Percentiles rank a stretch among this genome's conserved stretches.
Conservation (phyloP, 306 rosid species). For the Amphicarpaea edgeworthii region DNA sequence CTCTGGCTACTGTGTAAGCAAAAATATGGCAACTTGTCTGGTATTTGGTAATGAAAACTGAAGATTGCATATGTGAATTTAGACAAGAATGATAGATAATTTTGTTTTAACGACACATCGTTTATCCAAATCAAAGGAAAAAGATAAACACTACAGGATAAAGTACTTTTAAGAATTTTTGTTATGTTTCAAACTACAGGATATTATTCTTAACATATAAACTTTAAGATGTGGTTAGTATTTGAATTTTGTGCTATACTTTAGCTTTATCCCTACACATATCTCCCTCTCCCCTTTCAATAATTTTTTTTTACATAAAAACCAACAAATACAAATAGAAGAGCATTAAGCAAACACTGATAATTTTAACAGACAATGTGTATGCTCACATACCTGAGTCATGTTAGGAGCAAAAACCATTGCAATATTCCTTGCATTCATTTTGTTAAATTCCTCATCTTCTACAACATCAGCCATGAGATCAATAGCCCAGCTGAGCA, state of each 20-base stretch:
- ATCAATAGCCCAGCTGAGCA: constrained; percentile 87
- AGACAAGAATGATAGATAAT: background rate
- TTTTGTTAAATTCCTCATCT: constrained; percentile 86
- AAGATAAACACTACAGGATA: background rate
- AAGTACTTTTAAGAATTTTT: background rate
- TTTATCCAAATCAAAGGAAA: no score
- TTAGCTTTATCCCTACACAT: background rate
- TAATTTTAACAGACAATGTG: background rate
- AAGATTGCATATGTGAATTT: background rate
- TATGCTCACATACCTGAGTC: constrained; percentile 81
- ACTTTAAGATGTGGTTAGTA: background rate
- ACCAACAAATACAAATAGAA: background rate
- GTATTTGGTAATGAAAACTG: constrained; percentile 3
- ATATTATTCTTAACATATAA: background rate
- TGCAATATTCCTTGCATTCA: constrained; percentile 93
- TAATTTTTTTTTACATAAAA: background rate
- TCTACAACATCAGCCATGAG: constrained; percentile 96
- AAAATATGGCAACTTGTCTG: constrained; percentile 7
- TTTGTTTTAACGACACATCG: no score
- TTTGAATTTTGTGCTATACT: background rate
- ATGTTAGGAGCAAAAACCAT: constrained; percentile 99
- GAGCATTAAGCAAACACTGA: background rate
- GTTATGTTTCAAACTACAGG: background rate
- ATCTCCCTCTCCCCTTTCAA: background rate
- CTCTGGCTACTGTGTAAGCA: background rate